phyloP scores from a whole-genome alignment of 805 yeast genomes.

The Vanderwaltozyma verrucispora region DNA sequence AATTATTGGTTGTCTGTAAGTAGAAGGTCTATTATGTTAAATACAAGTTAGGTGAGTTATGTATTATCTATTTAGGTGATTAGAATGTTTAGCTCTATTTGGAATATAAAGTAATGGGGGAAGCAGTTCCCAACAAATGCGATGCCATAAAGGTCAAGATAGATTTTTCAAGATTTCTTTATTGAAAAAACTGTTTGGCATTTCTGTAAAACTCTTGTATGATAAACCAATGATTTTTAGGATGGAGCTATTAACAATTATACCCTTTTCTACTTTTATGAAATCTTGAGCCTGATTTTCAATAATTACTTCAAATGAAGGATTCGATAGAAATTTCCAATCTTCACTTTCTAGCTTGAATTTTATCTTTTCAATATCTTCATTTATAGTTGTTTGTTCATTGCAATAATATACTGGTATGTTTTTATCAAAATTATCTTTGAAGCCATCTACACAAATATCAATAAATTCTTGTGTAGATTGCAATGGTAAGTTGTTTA shows the following conservation, averaged over 20 bases:
- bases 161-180: no score
- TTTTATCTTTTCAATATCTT: slow-evolving; percentile 33
- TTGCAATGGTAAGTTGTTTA: slow-evolving; percentile 50
- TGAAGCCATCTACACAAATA: slow-evolving; percentile 21
- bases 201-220: slow-evolving; percentile 11
- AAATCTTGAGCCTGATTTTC: slow-evolving; percentile 23
- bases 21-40: no score
- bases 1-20: no score
- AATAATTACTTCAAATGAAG: slow-evolving; percentile 52
- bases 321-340: slow-evolving; percentile 73
- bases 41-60: no score
- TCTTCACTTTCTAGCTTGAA: slow-evolving; percentile 45
- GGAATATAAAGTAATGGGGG: no score
- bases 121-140: no score
- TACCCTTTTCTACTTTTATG: slow-evolving; percentile 47
- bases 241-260: slow-evolving; percentile 10
- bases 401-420: slow-evolving; percentile 24
- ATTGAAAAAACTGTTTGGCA: background rate
- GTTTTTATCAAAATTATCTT: slow-evolving; percentile 14
- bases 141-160: no score
- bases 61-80: background rate
- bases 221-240: slow-evolving; percentile 8
- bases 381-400: slow-evolving; percentile 21
- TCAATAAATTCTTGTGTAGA: slow-evolving; percentile 24
- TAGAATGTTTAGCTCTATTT: background rate